Base-by-base conservation (phyloP, 805 yeast species). In the Ogataea degrootiae region DNA sequence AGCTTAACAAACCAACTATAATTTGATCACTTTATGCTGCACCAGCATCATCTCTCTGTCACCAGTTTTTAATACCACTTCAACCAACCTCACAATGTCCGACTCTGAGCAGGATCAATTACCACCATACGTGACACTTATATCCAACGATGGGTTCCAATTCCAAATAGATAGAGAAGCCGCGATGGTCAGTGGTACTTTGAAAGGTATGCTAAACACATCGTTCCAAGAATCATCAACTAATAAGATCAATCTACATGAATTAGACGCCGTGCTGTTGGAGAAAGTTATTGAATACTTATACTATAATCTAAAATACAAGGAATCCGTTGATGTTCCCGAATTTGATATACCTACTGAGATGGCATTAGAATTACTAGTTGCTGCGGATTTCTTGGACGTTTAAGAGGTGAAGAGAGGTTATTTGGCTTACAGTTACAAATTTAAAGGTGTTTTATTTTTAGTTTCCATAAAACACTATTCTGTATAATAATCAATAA, bases 321-420 rank as follows among this genome's bases (percentile, higher is more conserved):
- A 74, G 52, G 80, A 78, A 43, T 76, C 73, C 0, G 80, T 77
- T 4, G 83, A 79, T 43, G 79, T 86, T 6, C 96, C 96, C 0
- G 94, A 87, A 46, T 94, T 94, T 66, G 85, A 86, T 35, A 80
- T 94, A 2, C 97, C 98, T 1, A 91, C 97, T 0, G 97, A 89
- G 55, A 77, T 92, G 80, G 96, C 98, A 0, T 70, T 92, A 51
- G 98, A 94, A 62, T 69, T 92, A 55, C 67, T 94, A 40, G 92
- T 94, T 35, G 96, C 96, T 23, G 96, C 98, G 2, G 99, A 94
- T 62, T 92, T 80, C 62, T 68, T 89, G 57, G 92, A 87, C 56
- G 83, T 82, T 38, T 79, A 50, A 50, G 38, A 26, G 31, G 31
- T 26, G 11, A 26, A 26, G 11, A 26, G 6, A 26, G 11, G 11